Evolutionary conservation across 805 yeast species (phyloP).

Genomic region (Myxozyma sirexii): DNA sequence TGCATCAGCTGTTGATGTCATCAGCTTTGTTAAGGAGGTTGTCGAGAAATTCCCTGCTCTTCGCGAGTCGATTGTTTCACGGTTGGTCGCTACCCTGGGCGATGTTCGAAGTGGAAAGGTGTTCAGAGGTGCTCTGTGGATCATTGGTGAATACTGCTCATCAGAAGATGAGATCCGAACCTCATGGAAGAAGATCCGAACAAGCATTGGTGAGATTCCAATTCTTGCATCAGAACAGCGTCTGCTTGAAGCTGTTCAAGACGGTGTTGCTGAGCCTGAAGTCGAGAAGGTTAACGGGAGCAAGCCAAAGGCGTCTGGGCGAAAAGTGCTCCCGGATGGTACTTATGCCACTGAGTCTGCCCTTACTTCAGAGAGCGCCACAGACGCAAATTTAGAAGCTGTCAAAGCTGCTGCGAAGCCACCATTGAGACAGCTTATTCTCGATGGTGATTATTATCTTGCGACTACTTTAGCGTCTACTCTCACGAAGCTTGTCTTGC

Average conservation of each 20-base stretch:
- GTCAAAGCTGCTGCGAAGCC: slow-evolving; percentile 52
- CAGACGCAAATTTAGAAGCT: slow-evolving; percentile 45
- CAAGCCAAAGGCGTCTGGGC: slow-evolving; percentile 52
- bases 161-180: slow-evolving; percentile 72
- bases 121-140: slow-evolving; percentile 92
- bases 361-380: slow-evolving; percentile 47
- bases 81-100: slow-evolving; percentile 64
- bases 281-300: slow-evolving; percentile 42
- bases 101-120: slow-evolving; percentile 84
- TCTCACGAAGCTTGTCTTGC: slow-evolving; percentile 80
- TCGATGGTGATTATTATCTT: slow-evolving; percentile 87
- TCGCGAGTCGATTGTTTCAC: slow-evolving; percentile 63
- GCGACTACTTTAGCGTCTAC: slow-evolving; percentile 87
- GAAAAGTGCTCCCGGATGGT: slow-evolving; percentile 95
- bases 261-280: slow-evolving; percentile 42
- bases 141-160: slow-evolving; percentile 85
- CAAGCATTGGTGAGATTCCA: slow-evolving; percentile 88
- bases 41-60: slow-evolving; percentile 87
- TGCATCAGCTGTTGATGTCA: slow-evolving; percentile 83
- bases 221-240: slow-evolving; percentile 73
- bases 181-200: slow-evolving; percentile 85
- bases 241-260: slow-evolving; percentile 46
- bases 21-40: slow-evolving; percentile 90
- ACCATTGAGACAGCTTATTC: slow-evolving; percentile 76
- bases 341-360: slow-evolving; percentile 96